A percentile compares a stretch with the other conserved stretches of the same genome.
Evolutionary conservation across 208 protist genomes (phyloP).

Genomic region (Phytomonas serpens): DNA sequence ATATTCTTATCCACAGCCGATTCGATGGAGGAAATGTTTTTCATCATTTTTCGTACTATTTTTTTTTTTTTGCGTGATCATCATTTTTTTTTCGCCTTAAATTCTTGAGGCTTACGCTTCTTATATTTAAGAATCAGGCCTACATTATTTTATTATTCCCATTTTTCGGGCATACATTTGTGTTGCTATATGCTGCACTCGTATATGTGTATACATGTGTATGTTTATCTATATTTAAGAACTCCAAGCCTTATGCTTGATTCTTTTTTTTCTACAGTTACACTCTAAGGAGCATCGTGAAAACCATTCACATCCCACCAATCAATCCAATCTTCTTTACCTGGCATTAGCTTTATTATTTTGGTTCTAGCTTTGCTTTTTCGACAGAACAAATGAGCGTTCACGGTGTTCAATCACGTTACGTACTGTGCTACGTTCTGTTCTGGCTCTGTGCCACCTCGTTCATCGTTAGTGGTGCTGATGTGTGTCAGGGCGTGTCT

Average conservation of each 20-base stretch:
- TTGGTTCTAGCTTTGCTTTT: neutral
- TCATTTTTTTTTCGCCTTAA: neutral
- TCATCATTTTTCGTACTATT: conserved; percentile 4
- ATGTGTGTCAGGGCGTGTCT: conserved; percentile 12
- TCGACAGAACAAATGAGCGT: neutral
- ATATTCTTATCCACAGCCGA: neutral
- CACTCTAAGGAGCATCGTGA: neutral
- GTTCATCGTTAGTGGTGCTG: neutral
- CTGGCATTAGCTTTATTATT: neutral
- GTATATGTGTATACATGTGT: neutral
- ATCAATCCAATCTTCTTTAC: neutral
- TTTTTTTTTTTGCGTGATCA: conserved; percentile 11
- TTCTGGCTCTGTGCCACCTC: neutral
- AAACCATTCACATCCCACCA: neutral
- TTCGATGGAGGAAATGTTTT: conserved; percentile 6
- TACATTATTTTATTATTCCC: conserved; percentile 4
- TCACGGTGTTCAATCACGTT: neutral
- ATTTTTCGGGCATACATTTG: conserved; percentile 1
- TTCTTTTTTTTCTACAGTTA: neutral
- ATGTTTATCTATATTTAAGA: neutral
- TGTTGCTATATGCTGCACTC: neutral
- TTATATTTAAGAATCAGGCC: conserved; percentile 5
- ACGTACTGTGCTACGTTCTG: neutral
- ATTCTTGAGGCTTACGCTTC: conserved; percentile 2
- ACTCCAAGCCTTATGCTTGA: neutral